Base-by-base conservation (phyloP, 768 basidiomycete genomes). In the Steccherinum ochraceum region DNA sequence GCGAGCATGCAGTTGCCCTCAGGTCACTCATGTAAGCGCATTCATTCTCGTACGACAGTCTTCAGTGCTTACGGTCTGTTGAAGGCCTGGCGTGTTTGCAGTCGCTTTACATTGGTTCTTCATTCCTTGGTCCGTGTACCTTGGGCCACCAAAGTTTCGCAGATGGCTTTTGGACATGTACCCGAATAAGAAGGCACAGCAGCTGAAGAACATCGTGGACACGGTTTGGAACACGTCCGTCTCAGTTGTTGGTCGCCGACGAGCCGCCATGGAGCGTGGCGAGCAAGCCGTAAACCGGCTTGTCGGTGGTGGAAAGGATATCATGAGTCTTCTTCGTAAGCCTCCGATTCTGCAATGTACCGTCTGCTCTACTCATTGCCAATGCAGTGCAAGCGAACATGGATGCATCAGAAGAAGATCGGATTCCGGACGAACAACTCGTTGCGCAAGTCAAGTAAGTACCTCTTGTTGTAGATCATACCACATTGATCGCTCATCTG, bases 391-490 rank as follows among this genome's bases (percentile, higher is more conserved):
- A 52, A 40, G 57, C 45, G 18, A 61, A 60, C 50, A 50, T 56
- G 41, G 12, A 41, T 18, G 54, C 60, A 0, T 41, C 49, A 5
- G 56, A 53, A 2, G 54, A 52, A 13, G 62, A 64, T 11, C 50
- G 51, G 19, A 53, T 64, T 13, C 47, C 52, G 19, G 58, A 61
- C 46, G 57, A 60, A 11, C 58, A 64, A 49, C 48, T 64, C 12
- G 45, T 60, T 3, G 60, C 51, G 1, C 62, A 64, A 35, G 50
- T 61, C 23, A 56, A 57, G 62, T 61, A 49, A n/a, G 62, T 49
- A 13, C 24, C 1, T 7, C 30, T 35, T 41, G 12, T 19, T 26
- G n/a, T 20, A 13, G 20, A 5, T 20, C 5, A 20, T 45, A 24
- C 1, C 18, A 3, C 45, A 3, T 27, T 19, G 11, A 7, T 21